Evolutionary conservation across 2,329 filamentous ascomycete species (phyloP).

Genomic region (Biscogniauxia mediterranea): DNA sequence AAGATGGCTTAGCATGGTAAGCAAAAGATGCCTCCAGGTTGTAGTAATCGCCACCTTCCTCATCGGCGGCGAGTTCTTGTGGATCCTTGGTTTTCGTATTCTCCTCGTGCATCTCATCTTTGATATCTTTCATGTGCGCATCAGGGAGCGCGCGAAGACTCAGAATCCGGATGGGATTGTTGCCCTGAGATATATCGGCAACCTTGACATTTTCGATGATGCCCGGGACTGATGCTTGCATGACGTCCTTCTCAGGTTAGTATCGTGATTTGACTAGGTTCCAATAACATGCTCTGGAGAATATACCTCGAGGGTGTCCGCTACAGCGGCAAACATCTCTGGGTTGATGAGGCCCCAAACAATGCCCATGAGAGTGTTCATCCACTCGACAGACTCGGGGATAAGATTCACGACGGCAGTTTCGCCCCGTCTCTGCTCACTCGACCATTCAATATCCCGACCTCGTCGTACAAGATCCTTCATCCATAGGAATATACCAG

Average conservation of each 20-base stretch:
- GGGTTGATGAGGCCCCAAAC: slow-evolving; percentile 93
- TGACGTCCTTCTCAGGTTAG: slow-evolving; percentile 64
- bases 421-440: slow-evolving; percentile 80
- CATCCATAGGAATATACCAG: slow-evolving; percentile 84
- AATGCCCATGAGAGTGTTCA: slow-evolving; percentile 83
- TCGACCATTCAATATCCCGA: slow-evolving; percentile 81
- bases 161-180: slow-evolving; percentile 83
- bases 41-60: slow-evolving; percentile 89
- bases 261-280: not conserved
- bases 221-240: slow-evolving; percentile 90
- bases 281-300: not conserved
- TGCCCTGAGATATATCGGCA: slow-evolving; percentile 91
- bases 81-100: slow-evolving; percentile 81
- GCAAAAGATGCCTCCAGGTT: slow-evolving; percentile 89
- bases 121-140: slow-evolving; percentile 75
- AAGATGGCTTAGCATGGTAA: slow-evolving; percentile 80
- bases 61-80: slow-evolving; percentile 82
- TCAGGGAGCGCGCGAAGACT: slow-evolving; percentile 86
- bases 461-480: slow-evolving; percentile 84
- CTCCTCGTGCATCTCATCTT: slow-evolving; percentile 74
- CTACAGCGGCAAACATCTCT: slow-evolving; percentile 87
- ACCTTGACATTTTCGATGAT: slow-evolving; percentile 94
- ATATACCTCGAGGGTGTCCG: slow-evolving; percentile 74
- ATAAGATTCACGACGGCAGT: slow-evolving; percentile 85
- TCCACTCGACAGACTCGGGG: slow-evolving; percentile 92